Percentiles rank a stretch among this genome's conserved stretches.
Conservation (phyloP, 805 yeast genomes). For the Saturnispora ahearnii region DNA sequence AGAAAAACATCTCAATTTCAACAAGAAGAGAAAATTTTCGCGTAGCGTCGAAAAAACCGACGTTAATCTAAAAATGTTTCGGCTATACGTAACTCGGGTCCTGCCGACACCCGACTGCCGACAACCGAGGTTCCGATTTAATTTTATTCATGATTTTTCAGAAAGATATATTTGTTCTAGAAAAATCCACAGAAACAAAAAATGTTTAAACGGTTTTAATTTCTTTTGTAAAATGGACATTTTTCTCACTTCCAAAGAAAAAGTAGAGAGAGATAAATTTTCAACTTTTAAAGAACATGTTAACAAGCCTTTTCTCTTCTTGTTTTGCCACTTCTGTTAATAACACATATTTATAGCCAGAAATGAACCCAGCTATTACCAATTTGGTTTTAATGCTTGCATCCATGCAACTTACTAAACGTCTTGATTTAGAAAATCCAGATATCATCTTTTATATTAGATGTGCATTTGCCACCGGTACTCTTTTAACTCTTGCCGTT, state of each 20-base stretch:
- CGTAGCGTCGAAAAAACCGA: not conserved
- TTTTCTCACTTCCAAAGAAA: no score
- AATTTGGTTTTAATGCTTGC: slow-evolving; percentile 85
- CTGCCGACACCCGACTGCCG: not conserved
- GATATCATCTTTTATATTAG: slow-evolving; percentile 65
- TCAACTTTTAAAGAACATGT: no score
- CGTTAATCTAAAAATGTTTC: not conserved
- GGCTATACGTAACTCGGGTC: not conserved
- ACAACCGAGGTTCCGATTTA: not conserved
- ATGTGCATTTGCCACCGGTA: slow-evolving; percentile 58
- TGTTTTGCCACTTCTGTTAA: slow-evolving; percentile 6
- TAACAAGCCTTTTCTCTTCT: not conserved
- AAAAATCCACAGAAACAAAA: no score
- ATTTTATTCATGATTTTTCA: not conserved
- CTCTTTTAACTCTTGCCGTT: slow-evolving; percentile 51
- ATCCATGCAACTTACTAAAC: slow-evolving; percentile 92
- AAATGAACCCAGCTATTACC: slow-evolving; percentile 80
- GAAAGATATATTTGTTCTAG: not conserved
- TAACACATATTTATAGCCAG: not conserved
- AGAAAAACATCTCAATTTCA: no score
- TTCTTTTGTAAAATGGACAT: no score
- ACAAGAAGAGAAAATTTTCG: not conserved
- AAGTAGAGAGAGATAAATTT: no score
- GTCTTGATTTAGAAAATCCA: slow-evolving; percentile 83
- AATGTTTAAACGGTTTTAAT: no score